Conservation (phyloP, 148 eudicot genomes). For the Cornus kousa region DNA sequence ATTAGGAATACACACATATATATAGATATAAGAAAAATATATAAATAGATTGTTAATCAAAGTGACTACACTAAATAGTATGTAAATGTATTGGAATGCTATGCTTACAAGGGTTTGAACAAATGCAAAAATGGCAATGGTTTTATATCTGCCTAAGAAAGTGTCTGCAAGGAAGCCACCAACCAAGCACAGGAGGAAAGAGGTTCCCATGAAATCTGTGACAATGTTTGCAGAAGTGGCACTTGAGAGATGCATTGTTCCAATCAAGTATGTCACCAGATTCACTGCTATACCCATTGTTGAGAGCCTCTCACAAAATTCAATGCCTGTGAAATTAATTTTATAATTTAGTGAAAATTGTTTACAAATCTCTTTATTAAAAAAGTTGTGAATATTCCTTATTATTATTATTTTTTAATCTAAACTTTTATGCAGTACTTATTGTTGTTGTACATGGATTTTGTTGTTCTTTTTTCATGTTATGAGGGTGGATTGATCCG, state of each 20-base stretch:
- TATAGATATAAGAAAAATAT: no score
- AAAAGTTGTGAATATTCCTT: no score
- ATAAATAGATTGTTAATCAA: no score
- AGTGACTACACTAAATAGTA: background rate
- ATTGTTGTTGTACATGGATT: no score
- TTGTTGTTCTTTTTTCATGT: no score
- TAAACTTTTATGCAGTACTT: no score
- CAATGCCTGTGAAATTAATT: conserved; percentile 50
- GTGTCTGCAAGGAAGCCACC: conserved; percentile 92
- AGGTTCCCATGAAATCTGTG: conserved; percentile 85
- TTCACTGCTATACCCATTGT: conserved; percentile 99
- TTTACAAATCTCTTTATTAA: background rate
- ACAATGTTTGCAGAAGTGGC: conserved; percentile 79
- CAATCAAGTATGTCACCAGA: conserved; percentile 74
- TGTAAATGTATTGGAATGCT: background rate
- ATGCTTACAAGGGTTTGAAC: conserved; percentile 59
- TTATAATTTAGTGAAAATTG: background rate
- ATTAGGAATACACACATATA: no score
- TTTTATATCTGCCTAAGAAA: conserved; percentile 78
- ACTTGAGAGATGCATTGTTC: conserved; percentile 82
- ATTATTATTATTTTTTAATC: no score
- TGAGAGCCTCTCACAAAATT: conserved; percentile 84
- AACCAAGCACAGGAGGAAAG: conserved; percentile 75
- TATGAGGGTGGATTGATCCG: no score
- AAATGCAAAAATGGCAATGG: conserved; percentile 62